These are phyloP conservation scores for Ascochyta clinopodiicola DNA, from an alignment of 2,329 filamentous ascomycete genomes.

Conservation along the genomic window DNA sequence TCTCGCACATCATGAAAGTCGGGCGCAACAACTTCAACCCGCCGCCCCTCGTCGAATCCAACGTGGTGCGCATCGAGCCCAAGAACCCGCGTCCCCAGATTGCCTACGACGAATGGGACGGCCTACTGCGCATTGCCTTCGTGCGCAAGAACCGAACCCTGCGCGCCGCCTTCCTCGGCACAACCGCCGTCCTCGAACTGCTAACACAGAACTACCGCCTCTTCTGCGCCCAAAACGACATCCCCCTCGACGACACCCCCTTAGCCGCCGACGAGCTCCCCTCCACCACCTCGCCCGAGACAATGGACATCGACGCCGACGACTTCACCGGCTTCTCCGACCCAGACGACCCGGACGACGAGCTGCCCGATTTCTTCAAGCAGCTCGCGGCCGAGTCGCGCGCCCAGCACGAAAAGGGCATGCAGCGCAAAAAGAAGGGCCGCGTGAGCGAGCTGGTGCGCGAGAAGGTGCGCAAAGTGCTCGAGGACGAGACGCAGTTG, in stretches of 20 bases:
- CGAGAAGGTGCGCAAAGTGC: conserved; percentile 83
- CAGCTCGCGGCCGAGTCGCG: conserved; percentile 58
- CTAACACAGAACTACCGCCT: conserved; percentile 88
- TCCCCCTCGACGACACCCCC: conserved; percentile 72
- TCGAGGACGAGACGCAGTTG: conserved; percentile 80
- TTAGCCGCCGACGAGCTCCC: conserved; percentile 35
- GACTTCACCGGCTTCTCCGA: conserved; percentile 59
- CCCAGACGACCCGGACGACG: conserved; percentile 68
- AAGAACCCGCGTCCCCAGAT: conserved; percentile 87
- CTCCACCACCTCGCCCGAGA: conserved; percentile 52
- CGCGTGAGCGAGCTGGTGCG: conserved; percentile 82
- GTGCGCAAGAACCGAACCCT: conserved; percentile 91
- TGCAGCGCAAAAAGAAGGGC: conserved; percentile 64
- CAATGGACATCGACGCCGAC: conserved; percentile 56
- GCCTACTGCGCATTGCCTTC: conserved; percentile 81
- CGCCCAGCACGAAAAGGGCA: conserved; percentile 36
- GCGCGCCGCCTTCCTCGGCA: conserved; percentile 79
- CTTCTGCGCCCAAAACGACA: conserved; percentile 86
- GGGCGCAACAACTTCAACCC: conserved; percentile 97
- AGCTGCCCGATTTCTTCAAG: conserved; percentile 85
- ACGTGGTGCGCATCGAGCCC: conserved; percentile 87
- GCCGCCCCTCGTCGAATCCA: conserved; percentile 89
- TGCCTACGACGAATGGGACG: conserved; percentile 94
- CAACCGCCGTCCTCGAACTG: conserved; percentile 79
- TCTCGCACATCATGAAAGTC: conserved; percentile 83